Percentiles rank a stretch among this genome's conserved stretches.
phyloP scores from a whole-genome alignment of 208 protist species.

The Novymonas esmeraldas region DNA sequence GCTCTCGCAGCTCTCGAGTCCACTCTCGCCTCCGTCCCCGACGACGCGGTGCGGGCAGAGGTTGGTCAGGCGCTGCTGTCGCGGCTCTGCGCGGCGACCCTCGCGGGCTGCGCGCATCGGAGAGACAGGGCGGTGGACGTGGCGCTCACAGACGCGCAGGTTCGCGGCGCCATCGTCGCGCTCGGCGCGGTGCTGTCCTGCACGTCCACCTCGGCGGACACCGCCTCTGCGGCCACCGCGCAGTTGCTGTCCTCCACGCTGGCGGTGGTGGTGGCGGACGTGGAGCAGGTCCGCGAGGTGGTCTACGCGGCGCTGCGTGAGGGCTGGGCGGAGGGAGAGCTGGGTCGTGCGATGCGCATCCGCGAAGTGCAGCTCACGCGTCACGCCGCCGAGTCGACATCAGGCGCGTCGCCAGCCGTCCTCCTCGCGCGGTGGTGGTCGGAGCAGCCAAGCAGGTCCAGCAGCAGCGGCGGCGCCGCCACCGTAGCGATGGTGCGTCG shows the following conservation, averaged over 20 bases:
- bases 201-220: background rate
- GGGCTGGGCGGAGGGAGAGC: constrained; percentile 3
- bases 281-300: background rate
- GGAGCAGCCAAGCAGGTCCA: background rate
- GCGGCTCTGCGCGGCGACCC: background rate
- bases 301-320: background rate
- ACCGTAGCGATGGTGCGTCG: background rate
- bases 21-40: background rate
- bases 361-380: constrained; percentile 1
- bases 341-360: background rate
- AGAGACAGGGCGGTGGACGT: background rate
- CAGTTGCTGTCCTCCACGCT: no score
- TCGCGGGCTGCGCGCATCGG: background rate
- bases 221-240: no score
- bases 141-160: background rate
- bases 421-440: constrained; percentile 4
- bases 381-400: background rate
- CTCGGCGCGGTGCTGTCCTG: constrained; percentile 1
- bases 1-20: no score
- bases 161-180: constrained; percentile 1
- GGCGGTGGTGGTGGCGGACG: no score
- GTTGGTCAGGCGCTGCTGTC: background rate
- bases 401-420: background rate
- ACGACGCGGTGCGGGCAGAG: background rate
- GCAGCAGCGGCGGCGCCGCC: background rate